phyloP scores from a whole-genome alignment of 495 filamentous ascomycete species.

The Penicillium canariense region DNA sequence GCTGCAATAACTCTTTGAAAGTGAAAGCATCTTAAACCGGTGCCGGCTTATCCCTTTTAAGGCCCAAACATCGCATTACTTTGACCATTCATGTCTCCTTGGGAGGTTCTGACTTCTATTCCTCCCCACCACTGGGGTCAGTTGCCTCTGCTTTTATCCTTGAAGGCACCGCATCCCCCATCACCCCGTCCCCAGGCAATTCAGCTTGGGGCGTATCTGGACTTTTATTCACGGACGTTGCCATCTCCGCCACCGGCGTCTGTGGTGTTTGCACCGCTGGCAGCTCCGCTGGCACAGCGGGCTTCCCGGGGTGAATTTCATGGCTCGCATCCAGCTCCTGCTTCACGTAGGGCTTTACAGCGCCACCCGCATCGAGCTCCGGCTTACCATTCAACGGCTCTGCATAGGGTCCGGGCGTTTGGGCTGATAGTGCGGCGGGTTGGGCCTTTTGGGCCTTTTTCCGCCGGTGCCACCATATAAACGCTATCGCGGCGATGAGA shows the following conservation, averaged over 20 bases:
- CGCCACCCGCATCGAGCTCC: constrained; percentile 1
- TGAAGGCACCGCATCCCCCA: background rate
- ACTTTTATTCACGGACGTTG: background rate
- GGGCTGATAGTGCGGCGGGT: background rate
- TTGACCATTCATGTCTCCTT: background rate
- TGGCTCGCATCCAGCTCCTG: constrained; percentile 2
- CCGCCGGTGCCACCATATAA: constrained; percentile 13
- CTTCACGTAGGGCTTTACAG: background rate
- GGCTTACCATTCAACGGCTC: constrained; percentile 9
- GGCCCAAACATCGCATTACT: too few relatives aligned
- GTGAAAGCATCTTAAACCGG: too few relatives aligned
- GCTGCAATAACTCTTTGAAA: too few relatives aligned
- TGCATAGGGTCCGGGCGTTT: background rate
- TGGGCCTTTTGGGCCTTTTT: background rate
- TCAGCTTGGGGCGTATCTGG: constrained; percentile 9
- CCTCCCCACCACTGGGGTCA: background rate
- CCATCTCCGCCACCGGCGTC: background rate
- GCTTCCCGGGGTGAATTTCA: background rate
- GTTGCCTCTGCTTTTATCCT: background rate
- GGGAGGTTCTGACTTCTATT: background rate
- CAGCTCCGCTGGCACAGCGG: constrained; percentile 4
- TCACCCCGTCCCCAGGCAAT: background rate
- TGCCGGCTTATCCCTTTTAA: too few relatives aligned
- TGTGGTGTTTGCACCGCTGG: background rate
- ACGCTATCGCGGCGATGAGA: constrained; percentile 2